Evolutionary conservation across 495 filamentous ascomycete genomes (phyloP), one percentile per base, ranked within the genome.

Genomic region (Oidiodendron maius): DNA sequence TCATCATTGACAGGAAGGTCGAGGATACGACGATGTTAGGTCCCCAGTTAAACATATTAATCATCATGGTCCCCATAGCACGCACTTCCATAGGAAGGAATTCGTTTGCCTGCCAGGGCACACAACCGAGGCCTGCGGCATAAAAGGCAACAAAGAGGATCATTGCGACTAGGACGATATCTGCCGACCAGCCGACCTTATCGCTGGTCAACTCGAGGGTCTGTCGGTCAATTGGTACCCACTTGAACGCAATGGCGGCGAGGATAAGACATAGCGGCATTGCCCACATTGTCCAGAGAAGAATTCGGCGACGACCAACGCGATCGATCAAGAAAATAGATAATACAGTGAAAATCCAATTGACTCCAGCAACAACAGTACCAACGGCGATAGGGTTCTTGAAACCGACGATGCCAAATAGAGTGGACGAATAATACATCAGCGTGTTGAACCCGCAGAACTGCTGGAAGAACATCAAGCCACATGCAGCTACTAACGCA

Each of bases 351-450:
- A 79, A 72, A 39, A 76, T 46, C 46, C 76, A 73, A 50, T 76
- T 80, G 8, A 71, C 73, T 2, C 51, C 75, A 3, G 67, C 71
- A 20, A 77, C 62, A 17, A 72, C 67, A 16, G 66, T 64, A 5
- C 67, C 66, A 5, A 77, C 74, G 2, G 74, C 71, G 0, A 67
- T 64, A 2, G 74, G 64, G 44, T 76, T 71, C 17, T 45, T 50
- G 54, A 78, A 77, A 5, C 74, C 75, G 13, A 79, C 75, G 2
- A 71, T 56, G 12, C 62, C 61, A 51, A 78, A 78, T 0, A 78
- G 62, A 1, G 70, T 75, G 0, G 71, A 60, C 2, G 70, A 70
- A 46, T 75, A 75, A 55, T 72, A 71, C 68, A 72, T 70, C 11
- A 75, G 52, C 1, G 66, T 64, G 53, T 72, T 72, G 62, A 72